Evolutionary conservation across 768 basidiomycete species (phyloP), one percentile per base, ranked within the genome.

Genomic region (Xerocomellus dryophilus): DNA sequence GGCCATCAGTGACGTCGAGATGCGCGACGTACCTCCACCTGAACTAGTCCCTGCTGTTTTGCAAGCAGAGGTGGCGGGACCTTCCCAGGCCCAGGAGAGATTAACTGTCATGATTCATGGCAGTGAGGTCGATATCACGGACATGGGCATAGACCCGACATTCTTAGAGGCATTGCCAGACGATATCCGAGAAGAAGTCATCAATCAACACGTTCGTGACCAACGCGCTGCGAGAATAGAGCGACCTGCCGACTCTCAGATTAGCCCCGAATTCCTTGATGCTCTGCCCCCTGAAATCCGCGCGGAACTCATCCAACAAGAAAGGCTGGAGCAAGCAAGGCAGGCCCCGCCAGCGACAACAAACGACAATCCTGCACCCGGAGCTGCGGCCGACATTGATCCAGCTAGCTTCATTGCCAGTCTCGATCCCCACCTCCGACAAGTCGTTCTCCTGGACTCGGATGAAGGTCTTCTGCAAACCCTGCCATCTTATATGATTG

Each of bases 91-190:
- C n/a, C 66, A 75, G 35, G 78, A 84, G 59, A 84, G 97, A 34
- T 79, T 96, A 25, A 93, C 90, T 1, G 88, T 99, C 64, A 80
- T 83, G 73, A 92, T 99, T 49, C 91, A 94, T 69, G 97, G 97
- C 47, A 90, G 83, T 58, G 78, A 86, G 7, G 92, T 98, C 25
- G 97, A 99, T 66, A 99, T 99, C 67, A 99, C 97, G 3, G 94
- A 98, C 63, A 96, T 94, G 35, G 97, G 97, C 5, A 98, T 99
- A 65, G 97, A 99, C 68, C 93, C 95, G 2, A 94, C 93, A 6
- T 99, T 99, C 81, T 76, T 99, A 53, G 94, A 98, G 73, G 97
- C 97, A 23, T 74, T 99, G 9, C 97, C 97, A 0, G 97, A 99
- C 66, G 96, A 98, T 60, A 98, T 99, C 88, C 84, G 97, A 47